Conservation (phyloP, 2,329 filamentous ascomycete species). For the Ilyonectria destructans region DNA sequence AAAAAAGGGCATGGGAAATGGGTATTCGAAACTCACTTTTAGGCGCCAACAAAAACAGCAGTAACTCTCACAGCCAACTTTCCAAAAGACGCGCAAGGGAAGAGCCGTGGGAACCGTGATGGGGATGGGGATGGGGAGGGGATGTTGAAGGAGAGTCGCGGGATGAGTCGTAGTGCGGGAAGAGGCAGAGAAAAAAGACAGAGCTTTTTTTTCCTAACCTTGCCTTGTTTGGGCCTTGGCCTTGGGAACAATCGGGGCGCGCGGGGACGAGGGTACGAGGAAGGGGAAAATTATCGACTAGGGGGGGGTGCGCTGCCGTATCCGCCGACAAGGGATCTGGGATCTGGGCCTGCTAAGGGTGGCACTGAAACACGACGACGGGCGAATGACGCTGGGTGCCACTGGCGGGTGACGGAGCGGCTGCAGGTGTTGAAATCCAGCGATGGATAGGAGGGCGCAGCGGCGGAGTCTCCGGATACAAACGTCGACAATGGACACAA, state of each 20-base stretch:
- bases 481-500: constrained; percentile 34
- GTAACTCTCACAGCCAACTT: constrained; percentile 61
- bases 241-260: constrained; percentile 52
- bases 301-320: constrained; percentile 51
- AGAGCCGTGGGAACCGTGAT: constrained; percentile 62
- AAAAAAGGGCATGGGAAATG: constrained; percentile 33
- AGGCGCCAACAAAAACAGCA: constrained; percentile 67
- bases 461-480: constrained; percentile 47
- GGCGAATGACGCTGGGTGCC: constrained; percentile 49
- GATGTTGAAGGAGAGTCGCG: constrained; percentile 54
- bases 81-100: constrained; percentile 65
- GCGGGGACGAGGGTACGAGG: constrained; percentile 50
- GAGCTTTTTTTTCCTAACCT: constrained; percentile 56
- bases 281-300: constrained; percentile 53
- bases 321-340: constrained; percentile 53
- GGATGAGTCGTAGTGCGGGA: constrained; percentile 54
- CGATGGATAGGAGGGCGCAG: constrained; percentile 41
- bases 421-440: constrained; percentile 48
- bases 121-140: constrained; percentile 56
- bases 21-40: constrained; percentile 65
- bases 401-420: constrained; percentile 47
- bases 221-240: constrained; percentile 53
- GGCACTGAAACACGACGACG: constrained; percentile 52
- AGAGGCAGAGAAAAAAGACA: constrained; percentile 53
- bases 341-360: constrained; percentile 50